Conservation (phyloP, 768 basidiomycete genomes). For the Podaxis rugospora region DNA sequence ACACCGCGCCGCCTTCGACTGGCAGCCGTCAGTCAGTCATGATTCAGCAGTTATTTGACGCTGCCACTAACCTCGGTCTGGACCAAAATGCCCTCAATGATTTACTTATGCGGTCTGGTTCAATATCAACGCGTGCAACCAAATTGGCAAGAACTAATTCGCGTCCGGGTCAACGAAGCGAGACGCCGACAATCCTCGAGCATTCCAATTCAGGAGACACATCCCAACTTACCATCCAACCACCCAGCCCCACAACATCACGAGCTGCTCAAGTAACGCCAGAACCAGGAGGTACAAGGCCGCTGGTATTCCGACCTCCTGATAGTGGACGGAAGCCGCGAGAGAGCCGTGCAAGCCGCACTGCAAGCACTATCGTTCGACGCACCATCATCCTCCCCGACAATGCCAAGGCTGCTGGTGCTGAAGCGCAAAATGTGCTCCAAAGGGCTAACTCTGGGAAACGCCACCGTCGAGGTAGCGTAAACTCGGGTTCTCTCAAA, state of each 20-base stretch:
- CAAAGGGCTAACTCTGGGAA: conserved; percentile 36
- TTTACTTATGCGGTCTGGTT: conserved; percentile 66
- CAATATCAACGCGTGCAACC: conserved; percentile 43
- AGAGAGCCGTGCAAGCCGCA: conserved; percentile 6
- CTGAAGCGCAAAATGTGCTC: conserved; percentile 40
- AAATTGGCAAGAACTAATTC: conserved; percentile 41
- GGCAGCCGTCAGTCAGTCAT: conserved; percentile 37
- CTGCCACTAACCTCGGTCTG: conserved; percentile 70
- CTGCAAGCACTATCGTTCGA: conserved; percentile 54
- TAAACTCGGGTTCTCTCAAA: conserved; percentile 61
- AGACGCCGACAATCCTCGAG: neutral
- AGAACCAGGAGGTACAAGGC: conserved; percentile 24
- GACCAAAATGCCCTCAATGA: conserved; percentile 70
- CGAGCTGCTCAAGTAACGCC: conserved; percentile 1
- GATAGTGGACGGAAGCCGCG: conserved; percentile 27
- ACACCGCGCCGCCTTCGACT: conserved; percentile 14
- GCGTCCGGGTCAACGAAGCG: conserved; percentile 16
- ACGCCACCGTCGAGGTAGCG: conserved; percentile 56
- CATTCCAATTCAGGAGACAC: conserved; percentile 7
- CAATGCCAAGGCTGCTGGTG: conserved; percentile 48
- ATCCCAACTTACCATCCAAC: conserved; percentile 6
- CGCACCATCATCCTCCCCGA: conserved; percentile 81
- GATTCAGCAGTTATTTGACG: conserved; percentile 70
- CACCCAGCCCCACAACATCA: neutral
- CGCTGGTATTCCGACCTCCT: conserved; percentile 26